Conservation (phyloP, 2,329 filamentous ascomycete genomes). For the Thielaviopsis euricoi region DNA sequence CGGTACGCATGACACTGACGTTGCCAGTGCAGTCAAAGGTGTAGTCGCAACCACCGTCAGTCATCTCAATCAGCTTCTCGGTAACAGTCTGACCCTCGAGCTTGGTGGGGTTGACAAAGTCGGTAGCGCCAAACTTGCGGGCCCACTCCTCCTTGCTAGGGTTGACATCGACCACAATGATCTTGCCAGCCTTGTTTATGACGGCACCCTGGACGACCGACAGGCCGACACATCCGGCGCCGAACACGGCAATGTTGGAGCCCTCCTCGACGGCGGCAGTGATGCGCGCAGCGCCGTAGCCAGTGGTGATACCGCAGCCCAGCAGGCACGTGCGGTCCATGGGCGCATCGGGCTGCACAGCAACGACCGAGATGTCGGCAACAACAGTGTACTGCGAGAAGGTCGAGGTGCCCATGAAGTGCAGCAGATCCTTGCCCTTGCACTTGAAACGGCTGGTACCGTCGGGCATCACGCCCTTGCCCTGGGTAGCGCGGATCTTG, state of each 20-base stretch:
- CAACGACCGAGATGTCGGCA: constrained; percentile 93
- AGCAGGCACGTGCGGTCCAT: constrained; percentile 95
- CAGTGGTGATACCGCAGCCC: constrained; percentile 95
- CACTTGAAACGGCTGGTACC: constrained; percentile 87
- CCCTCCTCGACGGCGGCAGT: constrained; percentile 86
- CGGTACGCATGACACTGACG: constrained; percentile 85
- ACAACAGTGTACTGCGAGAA: constrained; percentile 99
- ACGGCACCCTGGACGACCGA: constrained; percentile 90
- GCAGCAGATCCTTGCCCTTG: constrained; percentile 86
- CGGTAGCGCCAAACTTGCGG: constrained; percentile 84
- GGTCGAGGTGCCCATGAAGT: constrained; percentile 98
- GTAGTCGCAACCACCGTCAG: constrained; percentile 94
- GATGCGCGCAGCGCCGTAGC: constrained; percentile 87
- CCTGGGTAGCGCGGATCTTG: constrained; percentile 95
- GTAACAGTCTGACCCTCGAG: constrained; percentile 66
- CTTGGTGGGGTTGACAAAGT: constrained; percentile 89
- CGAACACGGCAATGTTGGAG: constrained; percentile 80
- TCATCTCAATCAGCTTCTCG: constrained; percentile 91
- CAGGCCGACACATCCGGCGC: constrained; percentile 87
- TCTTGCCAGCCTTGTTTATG: constrained; percentile 61
- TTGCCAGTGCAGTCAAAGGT: constrained; percentile 99
- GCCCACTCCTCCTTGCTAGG: constrained; percentile 81
- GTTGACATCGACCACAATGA: constrained; percentile 66
- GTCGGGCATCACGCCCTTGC: constrained; percentile 91
- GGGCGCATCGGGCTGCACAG: constrained; percentile 74